Evolutionary conservation across 345 rosid species (phyloP).

Genomic region (Chamaenerion angustifolium): DNA sequence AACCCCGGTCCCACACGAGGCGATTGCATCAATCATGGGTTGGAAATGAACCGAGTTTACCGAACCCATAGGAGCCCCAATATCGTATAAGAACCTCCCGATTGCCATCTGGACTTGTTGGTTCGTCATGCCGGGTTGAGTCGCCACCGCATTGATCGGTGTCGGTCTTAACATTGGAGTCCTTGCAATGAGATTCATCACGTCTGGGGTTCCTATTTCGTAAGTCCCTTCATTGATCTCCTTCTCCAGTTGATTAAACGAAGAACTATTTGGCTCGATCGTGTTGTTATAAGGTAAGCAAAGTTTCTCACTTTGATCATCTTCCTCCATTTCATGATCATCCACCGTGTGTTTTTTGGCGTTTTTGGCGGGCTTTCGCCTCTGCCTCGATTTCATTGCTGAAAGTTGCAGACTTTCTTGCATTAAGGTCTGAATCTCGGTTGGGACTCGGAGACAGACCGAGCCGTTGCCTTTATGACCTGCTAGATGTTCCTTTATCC

Average conservation of each 20-base stretch:
- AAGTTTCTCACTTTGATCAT: too few species aligned
- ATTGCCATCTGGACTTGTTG: conserved; percentile 34
- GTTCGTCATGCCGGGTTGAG: conserved; percentile 2
- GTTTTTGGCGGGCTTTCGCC: conserved; percentile 15
- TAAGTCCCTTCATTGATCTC: too few species aligned
- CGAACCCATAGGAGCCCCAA: conserved; percentile 62
- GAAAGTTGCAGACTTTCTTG: conserved; percentile 61
- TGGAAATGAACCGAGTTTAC: conserved; percentile 61
- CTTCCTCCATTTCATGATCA: too few species aligned
- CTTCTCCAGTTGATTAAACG: too few species aligned
- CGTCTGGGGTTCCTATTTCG: too few species aligned
- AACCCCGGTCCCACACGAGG: conserved; percentile 35
- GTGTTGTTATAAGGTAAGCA: too few species aligned
- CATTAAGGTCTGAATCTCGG: conserved; percentile 45
- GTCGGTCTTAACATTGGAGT: too few species aligned
- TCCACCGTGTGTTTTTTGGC: too few species aligned
- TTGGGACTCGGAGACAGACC: conserved; percentile 55
- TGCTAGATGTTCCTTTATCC: conserved; percentile 91
- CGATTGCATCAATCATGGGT: conserved; percentile 48
- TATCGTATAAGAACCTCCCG: conserved; percentile 58
- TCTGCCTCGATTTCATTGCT: conserved; percentile 55
- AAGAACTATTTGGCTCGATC: too few species aligned
- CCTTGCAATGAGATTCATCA: too few species aligned
- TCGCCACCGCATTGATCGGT: too few species aligned
- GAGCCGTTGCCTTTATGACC: conserved; percentile 85